Base-by-base conservation (phyloP, 805 yeast genomes). In the Blastobotrys chiropterorum region DNA sequence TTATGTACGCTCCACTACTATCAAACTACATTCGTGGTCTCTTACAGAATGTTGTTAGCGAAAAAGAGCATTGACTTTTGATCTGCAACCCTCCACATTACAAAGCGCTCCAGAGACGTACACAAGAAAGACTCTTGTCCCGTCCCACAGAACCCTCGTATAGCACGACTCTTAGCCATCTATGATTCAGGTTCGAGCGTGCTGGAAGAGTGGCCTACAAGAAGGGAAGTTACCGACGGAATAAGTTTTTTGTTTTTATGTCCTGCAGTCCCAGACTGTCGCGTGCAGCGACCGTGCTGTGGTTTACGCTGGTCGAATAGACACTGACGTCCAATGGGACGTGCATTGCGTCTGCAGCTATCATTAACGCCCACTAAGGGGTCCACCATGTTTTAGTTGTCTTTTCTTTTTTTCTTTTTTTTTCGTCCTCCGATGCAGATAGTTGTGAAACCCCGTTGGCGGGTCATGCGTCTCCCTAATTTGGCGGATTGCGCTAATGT, bases 1-100 rank as follows among this genome's bases (percentile, higher is more conserved):
- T 38, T 7, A 50, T 50, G 49, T 50, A 13, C 31, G 44, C 53
- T 38, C 53, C 47, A 40, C 53, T 50, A 50, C 53, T 50, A 50
- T 50, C 53, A 50, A 50, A 50, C 53, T 31, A 44, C 48, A 43
- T 20, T 16, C 44, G 34, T 39, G 40, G 48, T 20, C 13, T 20
- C 7, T 2, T 5, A 38, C 48, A 39, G 20, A 31, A 38, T 45
- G 53, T 38, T 45, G 53, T 50, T 50, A 50, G 53, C 53, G 53
- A 50, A 50, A 50, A 50, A 47, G 45, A 21, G 50, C 44, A 14
- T 38, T 14, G 16, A 16, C 5, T 6, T 39, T 14, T 39, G 16
- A n/a, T 39, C 16, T 16, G 14, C 42, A 5, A 39, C 42, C 11
- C 34, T 11, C 11, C 34, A n/a, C 34, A 5, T 26, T 26, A 26